Evolutionary conservation across 495 filamentous ascomycete species (phyloP), one percentile per base, ranked within the genome.

Genomic region (Daldinia caldariorum): DNA sequence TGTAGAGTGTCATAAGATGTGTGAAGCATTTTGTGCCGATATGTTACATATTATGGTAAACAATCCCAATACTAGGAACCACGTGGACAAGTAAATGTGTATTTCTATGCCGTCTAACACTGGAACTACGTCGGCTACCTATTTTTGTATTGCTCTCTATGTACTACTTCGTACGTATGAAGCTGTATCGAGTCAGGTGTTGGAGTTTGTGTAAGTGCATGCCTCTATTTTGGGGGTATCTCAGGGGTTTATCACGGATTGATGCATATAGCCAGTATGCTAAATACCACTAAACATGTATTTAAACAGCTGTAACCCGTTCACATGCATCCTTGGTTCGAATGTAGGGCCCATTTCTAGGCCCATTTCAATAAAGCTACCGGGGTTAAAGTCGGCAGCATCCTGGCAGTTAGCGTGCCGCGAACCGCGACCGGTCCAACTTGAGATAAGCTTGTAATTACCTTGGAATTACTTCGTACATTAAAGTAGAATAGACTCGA

Each of bases 351-450:
- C 49, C 14, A 32, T 29, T 53, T 32, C 13, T 13, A 8, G 49
- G 3, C 49, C 49, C 49, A 14, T 31, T 53, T 31, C 32, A 53
- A 53, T 53, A 53, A 32, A 53, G 49, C 32, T 53, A 13, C 49
- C 29, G 39, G 37, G 39, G 49, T 1, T 26, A 35, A 32, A 60
- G 31, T 51, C 37, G 49, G 58, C 50, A 70, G 57, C 34, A 72
- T 67, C 69, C 69, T 34, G 22, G 60, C 54, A 67, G 53, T 3
- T 63, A 32, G 43, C 38, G 20, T 39, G 29, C 65, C 57, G 70
- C 61, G 64, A 68, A 54, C 64, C 70, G 70, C 49, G 49, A 72
- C 70, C 64, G 56, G 61, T 65, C 35, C 56, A 64, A 34, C 59
- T 67, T 32, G 41, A 71, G 61, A 66, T 65, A 37, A 26, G 26